Evolutionary conservation across 768 basidiomycete species (phyloP), one percentile per base, ranked within the genome.

Genomic region (Leccinum subtestaceum): DNA sequence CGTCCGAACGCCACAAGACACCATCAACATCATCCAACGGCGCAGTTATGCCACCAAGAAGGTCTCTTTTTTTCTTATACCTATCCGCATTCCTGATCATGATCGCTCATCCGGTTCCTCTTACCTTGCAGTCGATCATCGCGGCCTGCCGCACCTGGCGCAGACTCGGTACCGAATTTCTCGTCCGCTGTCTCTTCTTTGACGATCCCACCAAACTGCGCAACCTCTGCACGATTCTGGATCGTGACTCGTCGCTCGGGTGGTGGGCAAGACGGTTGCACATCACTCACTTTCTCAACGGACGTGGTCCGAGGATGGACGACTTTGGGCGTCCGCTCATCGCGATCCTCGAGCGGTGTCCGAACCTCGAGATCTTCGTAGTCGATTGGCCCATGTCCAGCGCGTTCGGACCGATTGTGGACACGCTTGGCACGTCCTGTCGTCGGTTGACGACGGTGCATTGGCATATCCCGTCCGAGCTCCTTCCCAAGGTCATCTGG

Each of bases 231-330:
- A 58, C 66, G n/a, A 75, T 81, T 47, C 75, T 91, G 19, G 80
- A 84, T 63, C 73, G 77, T 9, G 75, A 79, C 2, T 68, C 80
- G 0, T 80, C 82, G 0, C 72, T 86, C 1, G 88, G 88, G 5
- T 87, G 87, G 85, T 88, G 86, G 83, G 81, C 86, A 0, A 80
- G 80, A 34, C 79, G 88, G n/a, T 74, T 92, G n/a, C 89, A 92
- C 56, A 75, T 91, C 29, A 78, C 81, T 2, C 80, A 83, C 9
- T 83, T 81, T 69, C 76, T 78, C 56, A 67, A 66, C 31, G 74
- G 74, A 6, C 76, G 72, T 9, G 76, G 73, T 5, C 70, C 76
- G 2, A 77, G 79, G 6, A 74, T 82, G 64, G 74, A 79, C 10
- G 77, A 82, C 32, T 74, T 85, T 27, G 80, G 85, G 64, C 74